A percentile compares a stretch with the other conserved stretches of the same genome.
Evolutionary conservation across 345 rosid genomes (phyloP).

Genomic region (Aegle marmelos): DNA sequence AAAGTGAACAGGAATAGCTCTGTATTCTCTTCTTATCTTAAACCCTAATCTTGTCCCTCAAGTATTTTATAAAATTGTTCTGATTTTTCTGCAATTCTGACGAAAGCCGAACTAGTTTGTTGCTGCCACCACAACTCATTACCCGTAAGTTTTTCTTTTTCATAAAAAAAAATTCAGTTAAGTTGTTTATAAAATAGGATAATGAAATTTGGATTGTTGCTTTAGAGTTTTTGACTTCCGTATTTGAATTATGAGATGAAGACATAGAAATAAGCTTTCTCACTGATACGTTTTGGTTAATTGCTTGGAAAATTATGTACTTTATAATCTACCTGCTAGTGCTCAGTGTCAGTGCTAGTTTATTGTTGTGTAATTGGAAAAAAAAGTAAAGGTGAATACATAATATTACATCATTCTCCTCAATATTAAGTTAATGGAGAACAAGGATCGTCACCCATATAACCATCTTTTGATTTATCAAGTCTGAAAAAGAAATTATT

Average conservation of each 20-base stretch:
- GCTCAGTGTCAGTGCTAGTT: background rate
- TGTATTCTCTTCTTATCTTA: too few species aligned
- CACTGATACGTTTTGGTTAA: background rate
- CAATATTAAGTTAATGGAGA: background rate
- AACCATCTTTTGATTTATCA: background rate
- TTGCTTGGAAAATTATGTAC: background rate
- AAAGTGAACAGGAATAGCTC: too few species aligned
- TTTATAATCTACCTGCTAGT: background rate
- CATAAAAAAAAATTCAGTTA: background rate
- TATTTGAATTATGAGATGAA: background rate
- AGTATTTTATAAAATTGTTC: too few species aligned
- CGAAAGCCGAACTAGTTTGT: background rate
- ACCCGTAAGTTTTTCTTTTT: background rate
- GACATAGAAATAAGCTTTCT: background rate
- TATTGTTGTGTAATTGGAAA: background rate
- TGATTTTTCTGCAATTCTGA: too few species aligned
- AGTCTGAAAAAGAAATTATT: background rate
- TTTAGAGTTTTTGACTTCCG: background rate
- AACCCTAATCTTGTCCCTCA: too few species aligned
- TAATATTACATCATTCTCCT: background rate
- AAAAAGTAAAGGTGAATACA: background rate
- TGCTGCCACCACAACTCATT: background rate
- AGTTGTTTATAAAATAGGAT: background rate
- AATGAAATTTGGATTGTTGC: background rate
- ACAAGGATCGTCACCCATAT: background rate